Base-by-base conservation (phyloP, 345 rosid species). In the Brassica rapa region DNA sequence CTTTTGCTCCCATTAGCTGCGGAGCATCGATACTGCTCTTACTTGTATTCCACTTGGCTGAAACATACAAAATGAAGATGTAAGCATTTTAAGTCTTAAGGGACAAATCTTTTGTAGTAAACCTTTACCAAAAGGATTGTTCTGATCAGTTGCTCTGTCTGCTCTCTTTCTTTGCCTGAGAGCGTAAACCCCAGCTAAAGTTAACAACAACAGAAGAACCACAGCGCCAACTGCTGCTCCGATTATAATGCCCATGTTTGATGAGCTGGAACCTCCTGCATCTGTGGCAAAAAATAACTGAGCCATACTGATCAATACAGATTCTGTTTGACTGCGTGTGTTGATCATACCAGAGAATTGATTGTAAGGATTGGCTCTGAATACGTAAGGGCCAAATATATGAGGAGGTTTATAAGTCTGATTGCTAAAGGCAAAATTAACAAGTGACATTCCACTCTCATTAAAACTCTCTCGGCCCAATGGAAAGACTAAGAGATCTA, bases 161-260 rank as follows among this genome's bases (percentile, higher is more conserved):
- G 96, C 97, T 86, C 80, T 91, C 84, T 69, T 87, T 83, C 88
- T 95, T 74, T 93, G 97, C 59, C 79, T 87, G 55, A 73, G 80
- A 71, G 90, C 93, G 49, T 93, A 95, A 72, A 89, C 12, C 24
- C 92, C 97, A 4, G 93, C 96, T 35, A 88, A 53, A 25, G 81
- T 71, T 81, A 87, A 82, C 29, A 96, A 73, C 33, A 86, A 5
- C 63, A 93, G 23, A 62, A 95, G 85, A 74, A 83, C 81, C 27
- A 24, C 60, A 25, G 83, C 91, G 72, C 92, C 97, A 69, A 75
- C 92, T 37, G 76, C 81, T 62, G 96, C 97, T 81, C 98, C 99
- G 3, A 87, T 82, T 10, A 88, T 85, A 43, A 90, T 80, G 33
- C 79, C 87, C 19, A 23, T 70, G 83, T 76, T 87, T 35, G 85